phyloP scores from a whole-genome alignment of 1,284 basidiomycete genomes.

The Microbotryum violaceum region DNA sequence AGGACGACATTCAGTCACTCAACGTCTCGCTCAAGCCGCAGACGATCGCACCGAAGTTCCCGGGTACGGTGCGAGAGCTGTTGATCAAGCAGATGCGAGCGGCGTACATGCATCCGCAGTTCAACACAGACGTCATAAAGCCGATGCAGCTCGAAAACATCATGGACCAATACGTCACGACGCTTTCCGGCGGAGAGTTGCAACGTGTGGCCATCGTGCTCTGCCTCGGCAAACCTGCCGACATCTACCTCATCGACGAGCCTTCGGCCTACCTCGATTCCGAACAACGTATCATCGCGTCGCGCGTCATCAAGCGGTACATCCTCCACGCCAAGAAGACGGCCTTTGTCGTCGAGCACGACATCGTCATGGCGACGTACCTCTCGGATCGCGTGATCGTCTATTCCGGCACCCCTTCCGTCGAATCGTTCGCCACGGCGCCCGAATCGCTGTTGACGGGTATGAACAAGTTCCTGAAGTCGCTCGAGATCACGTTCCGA shows the following conservation, averaged over 20 bases:
- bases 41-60: conserved; percentile 91
- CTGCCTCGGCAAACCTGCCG: conserved; percentile 61
- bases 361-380: conserved; percentile 87
- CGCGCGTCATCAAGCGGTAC: conserved; percentile 91
- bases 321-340: conserved; percentile 92
- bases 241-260: conserved; percentile 75
- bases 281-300: conserved; percentile 94
- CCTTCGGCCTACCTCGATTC: conserved; percentile 77
- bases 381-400: conserved; percentile 95
- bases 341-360: conserved; percentile 95
- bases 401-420: conserved; percentile 20
- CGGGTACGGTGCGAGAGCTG: conserved; percentile 84
- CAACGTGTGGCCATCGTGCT: conserved; percentile 92
- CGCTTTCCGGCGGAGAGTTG: conserved; percentile 89
- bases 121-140: conserved; percentile 92
- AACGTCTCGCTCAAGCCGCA: conserved; percentile 90
- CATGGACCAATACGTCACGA: conserved; percentile 93
- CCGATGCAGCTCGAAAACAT: conserved; percentile 85
- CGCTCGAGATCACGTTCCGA: conserved; percentile 89
- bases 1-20: conserved; percentile 67
- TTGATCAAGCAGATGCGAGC: conserved; percentile 86
- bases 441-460: conserved; percentile 75
- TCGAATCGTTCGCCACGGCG: conserved; percentile 30
- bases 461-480: conserved; percentile 88
- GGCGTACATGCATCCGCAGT: conserved; percentile 90